Percentiles rank a stretch among this genome's conserved stretches.
Conservation (phyloP, 352 stramenopile genomes). For the Aphanomyces stellatus region DNA sequence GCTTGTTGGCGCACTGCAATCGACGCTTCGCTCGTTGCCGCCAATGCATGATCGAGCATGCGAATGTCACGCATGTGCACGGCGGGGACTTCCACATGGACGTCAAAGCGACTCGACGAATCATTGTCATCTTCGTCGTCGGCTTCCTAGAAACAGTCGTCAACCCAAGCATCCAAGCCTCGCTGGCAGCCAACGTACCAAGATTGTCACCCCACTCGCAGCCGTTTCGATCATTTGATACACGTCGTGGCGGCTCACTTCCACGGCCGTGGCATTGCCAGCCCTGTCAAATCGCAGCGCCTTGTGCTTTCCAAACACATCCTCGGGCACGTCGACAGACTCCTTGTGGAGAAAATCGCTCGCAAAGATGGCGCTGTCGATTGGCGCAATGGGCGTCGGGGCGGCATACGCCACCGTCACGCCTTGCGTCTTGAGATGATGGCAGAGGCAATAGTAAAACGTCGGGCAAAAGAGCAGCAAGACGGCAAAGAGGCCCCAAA, state of each 20-base stretch:
- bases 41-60: conserved; percentile 61
- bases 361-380: too few relatives aligned
- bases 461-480: background rate
- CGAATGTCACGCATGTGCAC: conserved; percentile 72
- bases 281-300: background rate
- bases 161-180: too few relatives aligned
- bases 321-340: too few relatives aligned
- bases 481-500: background rate
- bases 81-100: too few relatives aligned
- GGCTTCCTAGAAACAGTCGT: too few relatives aligned
- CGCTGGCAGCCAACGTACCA: too few relatives aligned
- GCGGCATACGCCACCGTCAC: background rate
- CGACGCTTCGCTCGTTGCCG: conserved; percentile 54
- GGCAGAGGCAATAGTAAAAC: background rate
- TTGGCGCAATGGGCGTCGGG: background rate
- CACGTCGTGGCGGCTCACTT: background rate
- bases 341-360: too few relatives aligned
- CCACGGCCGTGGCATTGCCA: background rate
- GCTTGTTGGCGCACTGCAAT: conserved; percentile 68
- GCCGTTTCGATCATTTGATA: background rate
- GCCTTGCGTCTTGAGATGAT: background rate
- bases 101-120: too few relatives aligned
- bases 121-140: too few relatives aligned
- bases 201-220: too few relatives aligned
- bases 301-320: background rate